Conservation (phyloP, 148 eudicot species). For the Dysphania ambrosioides region DNA sequence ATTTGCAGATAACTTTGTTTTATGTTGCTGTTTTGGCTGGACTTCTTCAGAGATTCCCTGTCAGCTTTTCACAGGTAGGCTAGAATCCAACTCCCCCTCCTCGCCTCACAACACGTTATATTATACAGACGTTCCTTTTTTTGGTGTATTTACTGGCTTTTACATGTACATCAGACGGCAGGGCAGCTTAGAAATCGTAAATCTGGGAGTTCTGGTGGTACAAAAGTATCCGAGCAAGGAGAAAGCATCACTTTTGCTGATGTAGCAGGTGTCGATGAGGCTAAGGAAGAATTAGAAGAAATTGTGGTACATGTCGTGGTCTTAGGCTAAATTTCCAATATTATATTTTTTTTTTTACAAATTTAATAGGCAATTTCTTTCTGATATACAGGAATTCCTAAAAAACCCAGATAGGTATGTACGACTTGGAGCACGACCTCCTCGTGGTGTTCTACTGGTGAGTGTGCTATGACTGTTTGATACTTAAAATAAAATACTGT, state of each 20-base stretch:
- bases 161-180: constrained; percentile 50
- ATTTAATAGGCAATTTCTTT: constrained; percentile 8
- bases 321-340: not conserved
- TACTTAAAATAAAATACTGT: not conserved
- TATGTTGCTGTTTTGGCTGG: constrained; percentile 77
- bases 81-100: not conserved
- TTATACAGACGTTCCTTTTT: no score
- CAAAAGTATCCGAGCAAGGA: constrained; percentile 74
- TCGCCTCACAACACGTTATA: no score
- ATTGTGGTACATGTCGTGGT: constrained; percentile 62
- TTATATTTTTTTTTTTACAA: not conserved
- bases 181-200: constrained; percentile 88
- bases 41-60: constrained; percentile 71
- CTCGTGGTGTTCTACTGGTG: constrained; percentile 97
- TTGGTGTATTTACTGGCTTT: constrained; percentile 14
- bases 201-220: constrained; percentile 69
- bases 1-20: constrained; percentile 71
- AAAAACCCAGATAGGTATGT: constrained; percentile 79
- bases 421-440: constrained; percentile 97
- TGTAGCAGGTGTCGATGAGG: constrained; percentile 98
- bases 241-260: constrained; percentile 86
- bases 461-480: constrained; percentile 33
- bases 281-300: constrained; percentile 98
- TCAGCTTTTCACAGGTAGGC: constrained; percentile 81
- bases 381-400: constrained; percentile 72